These are phyloP conservation scores for Daedalea quercina DNA, from an alignment of 768 basidiomycete species.

Conservation along the genomic window DNA sequence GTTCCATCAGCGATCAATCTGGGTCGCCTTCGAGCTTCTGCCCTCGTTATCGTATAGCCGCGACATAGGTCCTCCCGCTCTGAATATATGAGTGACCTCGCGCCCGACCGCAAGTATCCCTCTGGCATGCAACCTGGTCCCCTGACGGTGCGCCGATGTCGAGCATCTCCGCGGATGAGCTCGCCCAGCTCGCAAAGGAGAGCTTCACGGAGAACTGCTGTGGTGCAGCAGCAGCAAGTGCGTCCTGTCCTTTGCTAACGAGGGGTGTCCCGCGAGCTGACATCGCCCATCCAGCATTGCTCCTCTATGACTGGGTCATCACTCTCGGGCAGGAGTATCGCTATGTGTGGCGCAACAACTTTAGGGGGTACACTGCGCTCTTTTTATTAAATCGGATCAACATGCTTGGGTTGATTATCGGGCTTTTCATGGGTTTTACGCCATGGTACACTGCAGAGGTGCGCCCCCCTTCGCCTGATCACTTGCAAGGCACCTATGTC, in stretches of 20 bases:
- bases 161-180: neutral
- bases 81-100: no score
- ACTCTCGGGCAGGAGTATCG: constrained; percentile 8
- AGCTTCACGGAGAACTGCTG: neutral
- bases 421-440: neutral
- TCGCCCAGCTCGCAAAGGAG: neutral
- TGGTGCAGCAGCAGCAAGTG: neutral
- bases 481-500: no score
- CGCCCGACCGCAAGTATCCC: no score
- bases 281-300: neutral
- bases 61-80: no score
- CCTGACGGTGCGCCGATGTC: neutral
- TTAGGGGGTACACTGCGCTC: neutral
- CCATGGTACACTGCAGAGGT: neutral
- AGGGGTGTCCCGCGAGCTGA: neutral
- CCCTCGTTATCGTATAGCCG: no score
- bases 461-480: neutral
- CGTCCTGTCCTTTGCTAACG: neutral
- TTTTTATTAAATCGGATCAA: constrained; percentile 4
- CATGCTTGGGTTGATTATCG: neutral
- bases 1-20: no score
- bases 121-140: neutral
- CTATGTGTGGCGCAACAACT: constrained; percentile 1
- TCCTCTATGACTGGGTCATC: constrained; percentile 10
- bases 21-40: no score